Conservation (phyloP, 257 asterid species). For the Lycium barbarum region DNA sequence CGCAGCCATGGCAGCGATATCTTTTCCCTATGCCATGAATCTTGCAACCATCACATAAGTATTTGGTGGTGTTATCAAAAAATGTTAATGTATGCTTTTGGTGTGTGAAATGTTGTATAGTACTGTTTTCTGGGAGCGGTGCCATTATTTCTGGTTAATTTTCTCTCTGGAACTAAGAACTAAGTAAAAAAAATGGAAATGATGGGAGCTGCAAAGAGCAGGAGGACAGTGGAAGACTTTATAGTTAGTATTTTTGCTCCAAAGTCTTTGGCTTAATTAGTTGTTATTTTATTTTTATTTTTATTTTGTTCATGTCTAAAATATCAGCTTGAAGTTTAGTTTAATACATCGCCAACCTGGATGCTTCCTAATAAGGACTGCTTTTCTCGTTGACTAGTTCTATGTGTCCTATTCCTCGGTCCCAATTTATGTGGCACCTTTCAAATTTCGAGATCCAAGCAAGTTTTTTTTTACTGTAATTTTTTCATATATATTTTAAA, state of each 20-base stretch:
- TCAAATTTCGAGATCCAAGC: too few relatives aligned
- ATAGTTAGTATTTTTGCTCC: background rate
- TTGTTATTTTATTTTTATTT: too few relatives aligned
- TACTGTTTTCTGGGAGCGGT: constrained; percentile 32
- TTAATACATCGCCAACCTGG: background rate
- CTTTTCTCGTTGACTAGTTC: background rate
- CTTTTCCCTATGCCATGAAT: constrained; percentile 48
- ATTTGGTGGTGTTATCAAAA: constrained; percentile 25
- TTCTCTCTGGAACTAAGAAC: background rate
- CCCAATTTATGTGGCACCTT: too few relatives aligned
- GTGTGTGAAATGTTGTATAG: constrained; percentile 49
- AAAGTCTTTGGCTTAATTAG: background rate
- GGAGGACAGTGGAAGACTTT: background rate
- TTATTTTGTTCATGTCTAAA: background rate
- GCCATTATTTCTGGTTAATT: constrained; percentile 28
- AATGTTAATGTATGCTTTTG: constrained; percentile 40
- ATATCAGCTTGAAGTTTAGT: background rate
- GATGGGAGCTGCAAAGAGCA: background rate
- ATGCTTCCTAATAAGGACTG: background rate
- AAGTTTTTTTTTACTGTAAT: too few relatives aligned
- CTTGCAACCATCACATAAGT: constrained; percentile 52
- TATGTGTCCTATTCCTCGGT: too few relatives aligned
- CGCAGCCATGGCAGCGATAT: constrained; percentile 48
- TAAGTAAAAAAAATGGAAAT: too few relatives aligned
- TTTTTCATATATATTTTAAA: too few relatives aligned